A percentile compares a stretch with the other conserved stretches of the same genome.
phyloP scores from a whole-genome alignment of 768 basidiomycete genomes.

The Podaxis mareebaensis region DNA sequence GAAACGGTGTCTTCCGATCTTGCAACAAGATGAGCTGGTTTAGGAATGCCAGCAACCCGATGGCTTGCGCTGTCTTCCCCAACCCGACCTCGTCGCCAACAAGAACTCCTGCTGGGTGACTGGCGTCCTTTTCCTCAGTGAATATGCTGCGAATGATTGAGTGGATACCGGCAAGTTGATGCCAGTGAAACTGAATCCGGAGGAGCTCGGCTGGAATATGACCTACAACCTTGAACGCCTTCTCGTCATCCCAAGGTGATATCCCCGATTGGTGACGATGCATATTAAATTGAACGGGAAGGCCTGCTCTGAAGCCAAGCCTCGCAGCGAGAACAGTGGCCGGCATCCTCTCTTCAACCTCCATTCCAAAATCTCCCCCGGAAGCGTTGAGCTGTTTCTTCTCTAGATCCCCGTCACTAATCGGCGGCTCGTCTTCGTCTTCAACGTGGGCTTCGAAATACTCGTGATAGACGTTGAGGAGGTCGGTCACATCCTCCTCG shows the following conservation, averaged over 20 bases:
- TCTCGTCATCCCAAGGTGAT: background rate
- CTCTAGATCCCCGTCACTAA: background rate
- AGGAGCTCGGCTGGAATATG: too few species aligned
- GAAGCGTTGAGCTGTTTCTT: background rate
- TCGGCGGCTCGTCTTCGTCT: background rate
- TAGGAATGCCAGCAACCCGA: background rate
- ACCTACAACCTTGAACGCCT: background rate
- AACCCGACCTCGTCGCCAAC: background rate
- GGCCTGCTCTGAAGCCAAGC: background rate
- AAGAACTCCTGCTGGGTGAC: background rate
- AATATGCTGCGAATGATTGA: background rate
- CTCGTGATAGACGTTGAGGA: background rate
- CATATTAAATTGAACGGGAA: background rate
- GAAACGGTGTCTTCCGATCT: background rate
- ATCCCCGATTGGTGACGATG: background rate
- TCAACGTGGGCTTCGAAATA: background rate
- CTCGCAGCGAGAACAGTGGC: background rate
- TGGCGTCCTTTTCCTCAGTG: background rate
- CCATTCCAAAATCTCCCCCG: background rate
- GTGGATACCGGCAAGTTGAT: background rate
- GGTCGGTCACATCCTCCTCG: constrained; percentile 3
- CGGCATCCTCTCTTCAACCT: background rate
- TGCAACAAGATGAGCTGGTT: background rate
- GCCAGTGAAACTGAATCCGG: background rate
- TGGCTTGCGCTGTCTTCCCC: background rate